phyloP scores from a whole-genome alignment of 148 eudicot genomes.

The Cornus florida region DNA sequence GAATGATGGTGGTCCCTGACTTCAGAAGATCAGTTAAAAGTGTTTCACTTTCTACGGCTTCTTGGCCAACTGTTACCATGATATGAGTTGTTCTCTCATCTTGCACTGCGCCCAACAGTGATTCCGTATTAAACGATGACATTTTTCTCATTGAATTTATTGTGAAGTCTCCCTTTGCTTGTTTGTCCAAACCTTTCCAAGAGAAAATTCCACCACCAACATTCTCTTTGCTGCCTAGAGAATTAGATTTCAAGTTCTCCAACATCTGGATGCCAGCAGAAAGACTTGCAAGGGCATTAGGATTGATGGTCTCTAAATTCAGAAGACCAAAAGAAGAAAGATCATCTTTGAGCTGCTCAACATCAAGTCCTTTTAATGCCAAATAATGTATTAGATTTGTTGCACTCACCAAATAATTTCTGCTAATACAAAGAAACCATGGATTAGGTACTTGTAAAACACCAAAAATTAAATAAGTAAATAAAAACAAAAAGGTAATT shows the following conservation, averaged over 20 bases:
- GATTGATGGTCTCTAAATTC: constrained; percentile 42
- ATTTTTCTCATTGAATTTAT: constrained; percentile 30
- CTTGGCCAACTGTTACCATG: constrained; percentile 61
- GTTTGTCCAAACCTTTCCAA: constrained; percentile 14
- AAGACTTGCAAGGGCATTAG: constrained; percentile 51
- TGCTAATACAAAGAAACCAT: constrained; percentile 28
- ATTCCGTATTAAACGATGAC: constrained; percentile 31
- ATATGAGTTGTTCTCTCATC: constrained; percentile 43
- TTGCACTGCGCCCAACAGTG: constrained; percentile 41
- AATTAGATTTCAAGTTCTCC: constrained; percentile 25
- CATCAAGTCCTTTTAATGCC: constrained; percentile 47
- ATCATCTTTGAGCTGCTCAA: constrained; percentile 46
- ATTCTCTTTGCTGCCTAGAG: constrained; percentile 9
- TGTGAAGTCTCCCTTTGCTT: constrained; percentile 19
- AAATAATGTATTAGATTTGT: constrained; percentile 54
- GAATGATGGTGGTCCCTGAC: constrained; percentile 43
- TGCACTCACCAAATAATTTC: constrained; percentile 44
- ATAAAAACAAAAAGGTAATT: background rate
- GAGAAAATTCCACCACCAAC: constrained; percentile 6
- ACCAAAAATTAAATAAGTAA: background rate
- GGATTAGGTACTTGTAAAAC: background rate
- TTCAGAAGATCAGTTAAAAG: constrained; percentile 38
- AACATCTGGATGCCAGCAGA: constrained; percentile 40
- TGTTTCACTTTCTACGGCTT: constrained; percentile 36
- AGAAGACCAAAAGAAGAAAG: constrained; percentile 46